These are phyloP conservation scores for Aspergillus carlsbadensis DNA, from an alignment of 495 filamentous ascomycete genomes.

Conservation along the genomic window DNA sequence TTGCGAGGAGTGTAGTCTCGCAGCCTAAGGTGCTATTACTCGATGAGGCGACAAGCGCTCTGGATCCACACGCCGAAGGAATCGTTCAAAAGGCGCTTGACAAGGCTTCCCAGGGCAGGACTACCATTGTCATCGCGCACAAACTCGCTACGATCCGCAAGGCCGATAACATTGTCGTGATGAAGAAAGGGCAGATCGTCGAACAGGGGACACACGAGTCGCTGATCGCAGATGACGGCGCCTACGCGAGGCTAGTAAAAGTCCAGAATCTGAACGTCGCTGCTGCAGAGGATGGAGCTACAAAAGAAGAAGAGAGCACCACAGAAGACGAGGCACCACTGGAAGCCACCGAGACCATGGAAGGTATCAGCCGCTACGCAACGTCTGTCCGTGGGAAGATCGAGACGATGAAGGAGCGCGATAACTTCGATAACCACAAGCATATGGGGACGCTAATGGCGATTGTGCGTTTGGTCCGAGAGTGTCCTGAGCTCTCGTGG, in stretches of 20 bases:
- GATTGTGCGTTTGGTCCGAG: conserved; percentile 9
- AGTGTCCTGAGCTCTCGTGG: conserved; percentile 18
- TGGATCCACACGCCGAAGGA: conserved; percentile 93
- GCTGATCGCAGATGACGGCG: conserved; percentile 56
- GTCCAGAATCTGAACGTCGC: conserved; percentile 61
- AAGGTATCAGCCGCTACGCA: not conserved
- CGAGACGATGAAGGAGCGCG: conserved; percentile 9
- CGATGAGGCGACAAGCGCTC: conserved; percentile 89
- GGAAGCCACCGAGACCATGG: not conserved
- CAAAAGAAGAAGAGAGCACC: not conserved
- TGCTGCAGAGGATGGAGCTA: conserved; percentile 20
- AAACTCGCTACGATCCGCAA: conserved; percentile 89
- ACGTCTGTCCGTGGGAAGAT: conserved; percentile 2
- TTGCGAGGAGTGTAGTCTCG: conserved; percentile 85
- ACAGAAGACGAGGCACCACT: not conserved
- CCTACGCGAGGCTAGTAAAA: conserved; percentile 76
- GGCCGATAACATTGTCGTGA: conserved; percentile 96
- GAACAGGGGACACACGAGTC: conserved; percentile 84
- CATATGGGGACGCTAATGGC: conserved; percentile 11
- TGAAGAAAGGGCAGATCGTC: conserved; percentile 76
- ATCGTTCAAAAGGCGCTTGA: conserved; percentile 93
- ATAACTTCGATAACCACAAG: conserved; percentile 21
- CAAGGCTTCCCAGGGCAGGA: conserved; percentile 79
- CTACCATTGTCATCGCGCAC: conserved; percentile 95
- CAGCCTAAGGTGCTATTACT: conserved; percentile 92